Base-by-base conservation (phyloP, 1,139 yeast species). In the Barnettozyma hawaiiensis region DNA sequence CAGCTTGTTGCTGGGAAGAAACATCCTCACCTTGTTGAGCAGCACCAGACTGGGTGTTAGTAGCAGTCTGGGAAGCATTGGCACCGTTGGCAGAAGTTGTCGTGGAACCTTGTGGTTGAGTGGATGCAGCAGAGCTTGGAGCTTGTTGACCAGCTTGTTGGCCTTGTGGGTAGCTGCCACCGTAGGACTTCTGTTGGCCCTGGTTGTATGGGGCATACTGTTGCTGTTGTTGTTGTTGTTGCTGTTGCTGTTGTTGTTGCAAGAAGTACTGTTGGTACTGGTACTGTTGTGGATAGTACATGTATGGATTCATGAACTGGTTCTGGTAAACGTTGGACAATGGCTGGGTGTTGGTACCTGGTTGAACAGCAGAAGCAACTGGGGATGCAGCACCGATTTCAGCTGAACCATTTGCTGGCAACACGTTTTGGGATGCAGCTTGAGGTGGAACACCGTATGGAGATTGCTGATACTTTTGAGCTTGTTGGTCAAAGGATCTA, bases 391-490 rank as follows among this genome's bases (percentile, higher is more conserved):
- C 37, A 11, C 37, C 29, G 33, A 54, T 39, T 11, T 54, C 59
- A 40, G 47, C 19, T 35, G 41, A 24, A 15, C 44, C 41, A 32
- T 39, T 26, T 7, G 28, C 37, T 39, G 36, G 41, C 31, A 31
- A 23, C 41, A 44, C 47, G 37, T 32, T 39, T 34, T 49, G 55
- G 12, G 51, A 33, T 33, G 42, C 43, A 35, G 47, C 44, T 45
- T 58, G 61, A 27, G 52, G 52, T 45, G 57, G 57, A 21, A 47
- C 39, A 42, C 52, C 52, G 36, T 50, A 49, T 49, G 54, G 55
- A 14, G 55, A 48, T 43, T 52, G 56, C 41, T 57, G 51, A 47
- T 41, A 53, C 43, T 49, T 55, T 40, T 47, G 52, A 38, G 47
- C 47, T 28, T 19, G 41, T 40, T 48, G 57, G 20, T 41, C 41